Evolutionary conservation across 306 rosid species (phyloP), one percentile per base, ranked within the genome.

Genomic region (Sesbania bispinosa): DNA sequence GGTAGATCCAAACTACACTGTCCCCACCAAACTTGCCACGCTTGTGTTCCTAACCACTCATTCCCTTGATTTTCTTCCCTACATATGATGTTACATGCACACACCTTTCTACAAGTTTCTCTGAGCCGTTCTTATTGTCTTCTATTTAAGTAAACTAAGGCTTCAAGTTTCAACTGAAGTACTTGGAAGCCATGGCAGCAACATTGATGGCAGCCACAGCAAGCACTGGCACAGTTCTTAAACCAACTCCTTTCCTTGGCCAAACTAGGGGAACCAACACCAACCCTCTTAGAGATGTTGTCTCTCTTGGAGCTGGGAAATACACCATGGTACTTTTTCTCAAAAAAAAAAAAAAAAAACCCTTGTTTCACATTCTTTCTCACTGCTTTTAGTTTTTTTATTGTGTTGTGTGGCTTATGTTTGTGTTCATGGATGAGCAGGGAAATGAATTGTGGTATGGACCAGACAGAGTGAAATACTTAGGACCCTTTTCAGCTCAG

Each of bases 401-500:
- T 51, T 18, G 29, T 0, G 43, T 35, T 39, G 65, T 32, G 51
- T 16, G 36, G 50, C 26, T 75, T 29, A 54, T 21, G 6, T 33
- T n/a, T 6, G 26, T 29, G 46, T 35, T 53, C 35, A 30, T 46
- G 39, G 4, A 33, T 70, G 58, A 14, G 32, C 45, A 87, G 92
- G 85, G 89, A 5, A 86, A 84, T 71, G 88, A 83, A 0, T 67
- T 85, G 80, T 85, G 88, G 89, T 85, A 89, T 65, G 89, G 96
- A 42, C 92, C 89, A 20, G 88, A 89, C 76, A 74, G 89, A 68
- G 90, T 89, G 50, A 81, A 85, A 83, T 81, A 83, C 77, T 81
- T 89, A 83, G 96, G 87, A 57, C 88, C 96, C 51, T 87, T 87
- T 64, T 87, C 90, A 32, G 90, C 90, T 30, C 87, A 85, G 74